Base-by-base conservation (phyloP, 305 asterid genomes). In the Salvia sclarea region DNA sequence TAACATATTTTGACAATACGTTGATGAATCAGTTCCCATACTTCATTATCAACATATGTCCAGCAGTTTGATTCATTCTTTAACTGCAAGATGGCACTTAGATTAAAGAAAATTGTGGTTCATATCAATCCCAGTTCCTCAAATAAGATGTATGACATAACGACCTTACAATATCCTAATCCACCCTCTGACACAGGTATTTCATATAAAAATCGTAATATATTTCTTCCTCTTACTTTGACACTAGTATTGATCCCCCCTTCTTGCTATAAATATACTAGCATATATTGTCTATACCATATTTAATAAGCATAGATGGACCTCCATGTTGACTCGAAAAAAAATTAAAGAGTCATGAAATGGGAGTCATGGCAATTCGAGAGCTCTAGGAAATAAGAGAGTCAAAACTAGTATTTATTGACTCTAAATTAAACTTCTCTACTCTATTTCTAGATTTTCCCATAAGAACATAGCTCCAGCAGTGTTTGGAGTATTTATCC, bases 1-100 rank as follows among this genome's bases (percentile, higher is more conserved):
- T 68, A 76, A 56, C 69, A 72, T 57, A 68, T 59, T 54, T 53
- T 53, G 71, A 63, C 33, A 66, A n/a, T n/a, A n/a, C n/a, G n/a
- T 40, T 43, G 8, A 75, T 16, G 33, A 54, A 57, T 44, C 61
- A 47, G 28, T 48, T 17, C 64, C 52, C 47, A 49, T 17, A 38
- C 58, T 48, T 69, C 62, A 74, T 62, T 57, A 47, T 44, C 57
- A 53, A 8, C 13, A 72, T 60, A 17, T 48, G 31, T 55, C 45
- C 71, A 54, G 48, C 47, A 69, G 31, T 47, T 47, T 11, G 37
- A 40, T 52, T n/a, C 49, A 22, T 31, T 58, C 30, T 59, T 52
- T 5, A 65, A 61, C 37, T 76, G 61, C 50, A 48, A 66, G 55
- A 61, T 61, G 44, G 50, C 33, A 57, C 69, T 64, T 24, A 41